Evolutionary conservation across 2,329 filamentous ascomycete species (phyloP).

Genomic region (Cladorrhinum sp.): DNA sequence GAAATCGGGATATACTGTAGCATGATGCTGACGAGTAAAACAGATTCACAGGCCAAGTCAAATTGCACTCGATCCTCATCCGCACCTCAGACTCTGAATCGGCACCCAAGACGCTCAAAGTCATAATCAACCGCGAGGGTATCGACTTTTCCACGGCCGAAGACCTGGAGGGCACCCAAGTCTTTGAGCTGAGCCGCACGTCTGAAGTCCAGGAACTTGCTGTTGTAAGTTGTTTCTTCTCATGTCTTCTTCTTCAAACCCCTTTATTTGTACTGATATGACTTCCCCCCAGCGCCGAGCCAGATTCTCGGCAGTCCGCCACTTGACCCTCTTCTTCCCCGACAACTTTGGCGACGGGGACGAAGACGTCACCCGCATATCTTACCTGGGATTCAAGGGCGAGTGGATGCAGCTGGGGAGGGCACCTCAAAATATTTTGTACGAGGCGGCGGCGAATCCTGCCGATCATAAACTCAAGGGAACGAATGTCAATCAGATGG

Average conservation of each 20-base stretch:
- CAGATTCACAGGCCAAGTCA: conserved; percentile 91
- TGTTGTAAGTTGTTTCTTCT: conserved; percentile 41
- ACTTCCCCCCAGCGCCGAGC: conserved; percentile 58
- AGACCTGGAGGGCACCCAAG: conserved; percentile 69
- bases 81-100: conserved; percentile 69
- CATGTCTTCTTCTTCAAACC: background rate
- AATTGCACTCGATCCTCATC: conserved; percentile 83
- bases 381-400: conserved; percentile 88
- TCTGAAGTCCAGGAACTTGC: conserved; percentile 82
- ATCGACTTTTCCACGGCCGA: conserved; percentile 79
- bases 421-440: conserved; percentile 81
- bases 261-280: background rate
- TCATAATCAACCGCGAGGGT: conserved; percentile 83
- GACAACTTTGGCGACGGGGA: conserved; percentile 84
- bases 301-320: conserved; percentile 81
- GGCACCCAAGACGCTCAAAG: conserved; percentile 78
- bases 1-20: too few species aligned
- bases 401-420: conserved; percentile 86
- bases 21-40: background rate
- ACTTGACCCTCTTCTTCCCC: conserved; percentile 80
- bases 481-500: conserved; percentile 52
- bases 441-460: conserved; percentile 92
- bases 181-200: conserved; percentile 72
- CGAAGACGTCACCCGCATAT: conserved; percentile 74
- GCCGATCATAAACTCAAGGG: conserved; percentile 74